Conservation (phyloP, 139 green algal species). For the Haematococcus lacustris region DNA sequence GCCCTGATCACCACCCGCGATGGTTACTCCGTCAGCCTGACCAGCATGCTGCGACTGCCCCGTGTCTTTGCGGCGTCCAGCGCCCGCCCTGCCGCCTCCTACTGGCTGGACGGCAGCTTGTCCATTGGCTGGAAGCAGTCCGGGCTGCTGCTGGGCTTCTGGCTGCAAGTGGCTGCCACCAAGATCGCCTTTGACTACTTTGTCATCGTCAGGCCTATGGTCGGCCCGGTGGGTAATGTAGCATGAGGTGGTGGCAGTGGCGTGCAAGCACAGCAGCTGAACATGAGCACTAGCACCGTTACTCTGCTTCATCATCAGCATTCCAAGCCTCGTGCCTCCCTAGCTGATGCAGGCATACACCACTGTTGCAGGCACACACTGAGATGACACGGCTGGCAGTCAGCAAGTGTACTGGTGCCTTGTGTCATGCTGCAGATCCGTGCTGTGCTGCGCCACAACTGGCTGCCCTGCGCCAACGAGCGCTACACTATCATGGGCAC, state of each 20-base stretch:
- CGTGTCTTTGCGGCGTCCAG: slow-evolving; percentile 12
- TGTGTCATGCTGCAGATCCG: not conserved
- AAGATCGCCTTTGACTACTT: slow-evolving; percentile 47
- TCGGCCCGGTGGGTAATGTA: slow-evolving; percentile 15
- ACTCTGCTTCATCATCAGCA: too few species aligned
- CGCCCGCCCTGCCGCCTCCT: slow-evolving; percentile 12
- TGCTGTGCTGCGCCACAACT: slow-evolving; percentile 10
- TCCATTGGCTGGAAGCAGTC: slow-evolving; percentile 31
- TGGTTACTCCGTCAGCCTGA: slow-evolving; percentile 17
- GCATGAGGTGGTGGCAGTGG: too few species aligned
- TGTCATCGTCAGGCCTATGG: slow-evolving; percentile 24
- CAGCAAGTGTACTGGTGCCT: too few species aligned
- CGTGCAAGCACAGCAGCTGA: too few species aligned
- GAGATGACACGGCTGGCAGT: too few species aligned
- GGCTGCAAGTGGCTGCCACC: slow-evolving; percentile 21
- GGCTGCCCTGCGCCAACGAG: slow-evolving; percentile 2
- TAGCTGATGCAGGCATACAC: too few species aligned
- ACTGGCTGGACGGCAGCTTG: slow-evolving; percentile 25
- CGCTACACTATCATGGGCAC: slow-evolving; percentile 1
- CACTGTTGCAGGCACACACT: too few species aligned
- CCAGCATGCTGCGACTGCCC: slow-evolving; percentile 20
- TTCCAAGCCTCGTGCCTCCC: too few species aligned
- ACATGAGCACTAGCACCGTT: too few species aligned
- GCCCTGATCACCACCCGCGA: slow-evolving; percentile 9
- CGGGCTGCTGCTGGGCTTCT: slow-evolving; percentile 25